Conservation (phyloP, 2,329 filamentous ascomycete genomes). For the Colletotrichum tofieldiae region DNA sequence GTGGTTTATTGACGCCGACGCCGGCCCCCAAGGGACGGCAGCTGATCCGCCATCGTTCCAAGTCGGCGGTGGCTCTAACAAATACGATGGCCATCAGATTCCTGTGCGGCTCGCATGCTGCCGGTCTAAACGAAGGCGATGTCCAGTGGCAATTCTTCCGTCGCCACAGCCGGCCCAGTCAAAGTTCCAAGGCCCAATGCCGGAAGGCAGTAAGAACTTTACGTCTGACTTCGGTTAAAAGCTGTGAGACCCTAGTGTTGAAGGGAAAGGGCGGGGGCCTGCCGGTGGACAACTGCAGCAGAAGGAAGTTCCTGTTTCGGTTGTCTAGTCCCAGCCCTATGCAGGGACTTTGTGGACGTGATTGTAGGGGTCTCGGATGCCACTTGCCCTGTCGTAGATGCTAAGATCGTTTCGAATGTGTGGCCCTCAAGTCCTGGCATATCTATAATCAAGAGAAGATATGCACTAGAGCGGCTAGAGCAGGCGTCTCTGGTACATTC, state of each 20-base stretch:
- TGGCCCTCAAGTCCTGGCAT: neutral
- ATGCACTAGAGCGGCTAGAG: neutral
- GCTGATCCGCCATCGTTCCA: neutral
- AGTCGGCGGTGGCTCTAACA: slow-evolving; percentile 34
- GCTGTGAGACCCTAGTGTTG: slow-evolving; percentile 4
- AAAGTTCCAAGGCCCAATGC: neutral
- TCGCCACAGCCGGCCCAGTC: neutral
- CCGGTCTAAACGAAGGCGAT: neutral
- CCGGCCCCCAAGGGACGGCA: neutral
- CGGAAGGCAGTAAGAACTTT: neutral
- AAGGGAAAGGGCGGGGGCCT: neutral
- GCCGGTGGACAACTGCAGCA: neutral
- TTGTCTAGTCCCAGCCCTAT: slow-evolving; percentile 34
- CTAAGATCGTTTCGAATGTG: neutral
- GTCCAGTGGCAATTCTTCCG: neutral
- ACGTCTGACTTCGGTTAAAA: slow-evolving; percentile 17
- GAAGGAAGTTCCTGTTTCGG: neutral
- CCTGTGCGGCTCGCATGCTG: slow-evolving; percentile 4
- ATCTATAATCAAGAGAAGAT: neutral
- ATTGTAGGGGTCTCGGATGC: neutral
- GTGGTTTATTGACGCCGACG: slow-evolving; percentile 11
- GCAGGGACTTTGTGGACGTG: slow-evolving; percentile 26
- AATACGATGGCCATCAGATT: neutral
- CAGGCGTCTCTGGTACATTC: neutral
- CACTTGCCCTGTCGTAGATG: neutral